These are phyloP conservation scores for Umbilicus rupestris DNA, from an alignment of 164 flowering plant species.

Conservation along the genomic window DNA sequence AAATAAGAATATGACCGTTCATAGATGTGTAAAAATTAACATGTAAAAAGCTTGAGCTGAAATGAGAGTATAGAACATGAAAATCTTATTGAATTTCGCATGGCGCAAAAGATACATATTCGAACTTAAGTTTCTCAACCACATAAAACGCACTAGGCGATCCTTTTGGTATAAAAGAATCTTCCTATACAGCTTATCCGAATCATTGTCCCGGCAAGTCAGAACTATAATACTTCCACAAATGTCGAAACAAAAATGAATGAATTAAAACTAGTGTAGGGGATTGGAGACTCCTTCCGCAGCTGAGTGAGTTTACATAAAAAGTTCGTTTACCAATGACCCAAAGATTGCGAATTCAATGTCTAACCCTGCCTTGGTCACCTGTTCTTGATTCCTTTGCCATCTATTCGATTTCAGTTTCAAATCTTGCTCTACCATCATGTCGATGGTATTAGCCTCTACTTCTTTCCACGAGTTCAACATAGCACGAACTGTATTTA, in stretches of 20 bases:
- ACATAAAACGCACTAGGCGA: too few relatives aligned
- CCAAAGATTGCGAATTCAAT: conserved; percentile 45
- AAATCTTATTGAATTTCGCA: too few relatives aligned
- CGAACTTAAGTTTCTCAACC: too few relatives aligned
- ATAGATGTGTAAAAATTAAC: too few relatives aligned
- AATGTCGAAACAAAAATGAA: neutral
- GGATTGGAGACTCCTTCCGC: neutral
- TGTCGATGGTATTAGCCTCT: conserved; percentile 57
- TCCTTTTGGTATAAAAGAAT: too few relatives aligned
- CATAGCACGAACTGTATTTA: conserved; percentile 38
- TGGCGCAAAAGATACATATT: too few relatives aligned
- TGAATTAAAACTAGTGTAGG: neutral
- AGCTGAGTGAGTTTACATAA: conserved; percentile 17
- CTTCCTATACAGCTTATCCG: too few relatives aligned
- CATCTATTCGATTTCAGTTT: conserved; percentile 36
- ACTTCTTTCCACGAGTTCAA: conserved; percentile 57
- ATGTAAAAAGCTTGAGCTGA: too few relatives aligned
- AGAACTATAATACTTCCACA: neutral
- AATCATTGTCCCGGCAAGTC: neutral
- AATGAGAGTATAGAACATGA: too few relatives aligned
- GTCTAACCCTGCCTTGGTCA: conserved; percentile 24
- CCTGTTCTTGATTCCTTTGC: conserved; percentile 32
- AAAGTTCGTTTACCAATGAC: conserved; percentile 45
- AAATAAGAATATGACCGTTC: too few relatives aligned
- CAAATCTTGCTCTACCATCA: conserved; percentile 72